A percentile compares a stretch with the other conserved stretches of the same genome.
Evolutionary conservation across 345 rosid species (phyloP).

Genomic region (Boechera retrofracta): DNA sequence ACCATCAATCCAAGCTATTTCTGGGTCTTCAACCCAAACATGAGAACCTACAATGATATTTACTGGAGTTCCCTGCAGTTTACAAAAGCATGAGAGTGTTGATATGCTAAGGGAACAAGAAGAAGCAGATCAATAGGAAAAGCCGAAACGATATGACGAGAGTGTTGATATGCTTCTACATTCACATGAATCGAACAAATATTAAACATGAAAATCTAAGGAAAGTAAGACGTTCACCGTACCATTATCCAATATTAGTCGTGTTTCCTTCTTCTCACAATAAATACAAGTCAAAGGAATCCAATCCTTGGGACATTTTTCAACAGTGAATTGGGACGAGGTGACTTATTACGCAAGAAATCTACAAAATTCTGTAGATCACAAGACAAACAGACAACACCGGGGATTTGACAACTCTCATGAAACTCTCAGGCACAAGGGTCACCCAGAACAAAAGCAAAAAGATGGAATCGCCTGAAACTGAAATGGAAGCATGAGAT

Average conservation of each 20-base stretch:
- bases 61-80: slow-evolving; percentile 77
- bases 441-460: slow-evolving; percentile 13
- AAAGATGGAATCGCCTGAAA: slow-evolving; percentile 32
- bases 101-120: neutral
- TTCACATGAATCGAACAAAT: neutral
- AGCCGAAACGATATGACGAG: neutral
- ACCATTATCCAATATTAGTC: slow-evolving; percentile 54
- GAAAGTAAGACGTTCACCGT: slow-evolving; percentile 34
- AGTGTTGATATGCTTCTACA: slow-evolving; percentile 1
- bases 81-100: slow-evolving; percentile 19
- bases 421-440: slow-evolving; percentile 18
- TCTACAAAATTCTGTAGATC: slow-evolving; percentile 23
- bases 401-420: slow-evolving; percentile 21
- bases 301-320: slow-evolving; percentile 24
- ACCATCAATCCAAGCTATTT: slow-evolving; percentile 81
- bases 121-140: too few species aligned
- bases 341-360: slow-evolving; percentile 40
- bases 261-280: slow-evolving; percentile 38
- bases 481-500: slow-evolving; percentile 11
- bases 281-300: neutral
- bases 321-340: neutral
- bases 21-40: slow-evolving; percentile 86
- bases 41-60: slow-evolving; percentile 92
- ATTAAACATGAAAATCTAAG: neutral
- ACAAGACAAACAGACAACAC: slow-evolving; percentile 8